Evolutionary conservation across 352 stramenopile genomes (phyloP).

Genomic region (Sclerospora graminicola): DNA sequence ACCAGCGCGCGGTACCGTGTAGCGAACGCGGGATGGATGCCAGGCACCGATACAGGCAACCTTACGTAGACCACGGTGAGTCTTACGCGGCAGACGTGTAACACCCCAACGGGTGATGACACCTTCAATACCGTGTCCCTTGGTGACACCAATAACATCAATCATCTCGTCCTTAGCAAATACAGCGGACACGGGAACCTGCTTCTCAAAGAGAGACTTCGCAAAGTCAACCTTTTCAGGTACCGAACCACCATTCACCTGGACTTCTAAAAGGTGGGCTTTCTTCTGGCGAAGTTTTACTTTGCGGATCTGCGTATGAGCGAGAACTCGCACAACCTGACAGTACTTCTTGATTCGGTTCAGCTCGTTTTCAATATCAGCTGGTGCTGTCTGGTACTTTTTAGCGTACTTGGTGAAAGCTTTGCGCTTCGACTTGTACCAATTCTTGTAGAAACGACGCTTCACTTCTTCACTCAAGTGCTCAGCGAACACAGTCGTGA

Average conservation of each 20-base stretch:
- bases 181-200: conserved; percentile 94
- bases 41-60: conserved; percentile 99
- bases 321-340: conserved; percentile 98
- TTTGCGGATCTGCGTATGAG: conserved; percentile 99
- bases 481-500: conserved; percentile 99
- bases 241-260: conserved; percentile 97
- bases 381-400: conserved; percentile 93
- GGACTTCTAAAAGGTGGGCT: conserved; percentile 99
- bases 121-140: conserved; percentile 98
- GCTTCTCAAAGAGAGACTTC: conserved; percentile 98
- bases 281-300: conserved; percentile 99
- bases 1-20: conserved; percentile 97
- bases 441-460: conserved; percentile 99
- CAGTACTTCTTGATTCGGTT: conserved; percentile 99
- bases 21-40: conserved; percentile 98
- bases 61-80: conserved; percentile 99
- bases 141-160: conserved; percentile 98
- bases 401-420: conserved; percentile 99
- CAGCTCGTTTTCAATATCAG: conserved; percentile 95
- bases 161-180: conserved; percentile 97
- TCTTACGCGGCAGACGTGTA: conserved; percentile 99
- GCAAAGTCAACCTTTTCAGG: conserved; percentile 99
- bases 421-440: conserved; percentile 99
- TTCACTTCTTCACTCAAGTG: conserved; percentile 99
- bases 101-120: conserved; percentile 99